These are phyloP conservation scores for Calocera cornea DNA, from an alignment of 768 basidiomycete species.

Conservation along the genomic window DNA sequence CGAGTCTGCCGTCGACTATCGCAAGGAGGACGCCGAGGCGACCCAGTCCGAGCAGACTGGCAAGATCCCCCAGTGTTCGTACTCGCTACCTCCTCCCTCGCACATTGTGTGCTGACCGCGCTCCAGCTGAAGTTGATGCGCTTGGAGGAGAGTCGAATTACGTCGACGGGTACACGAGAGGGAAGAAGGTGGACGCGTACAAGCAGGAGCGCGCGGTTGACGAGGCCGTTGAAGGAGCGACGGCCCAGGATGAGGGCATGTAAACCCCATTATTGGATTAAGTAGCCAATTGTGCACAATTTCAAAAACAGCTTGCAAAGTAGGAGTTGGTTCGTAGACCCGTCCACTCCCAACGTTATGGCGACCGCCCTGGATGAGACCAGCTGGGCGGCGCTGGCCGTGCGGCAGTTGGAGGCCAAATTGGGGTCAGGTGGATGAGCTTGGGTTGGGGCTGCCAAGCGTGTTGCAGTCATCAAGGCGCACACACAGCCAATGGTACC, in stretches of 20 bases:
- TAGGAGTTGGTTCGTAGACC: no score
- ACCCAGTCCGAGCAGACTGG: neutral
- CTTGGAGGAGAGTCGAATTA: neutral
- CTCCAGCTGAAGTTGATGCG: neutral
- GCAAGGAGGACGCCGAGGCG: neutral
- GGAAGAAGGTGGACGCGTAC: neutral
- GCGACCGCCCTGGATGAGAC: no score
- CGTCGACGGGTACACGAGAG: neutral
- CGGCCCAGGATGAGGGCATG: neutral
- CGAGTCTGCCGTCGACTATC: neutral
- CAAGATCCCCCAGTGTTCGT: neutral
- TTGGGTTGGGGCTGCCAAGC: no score
- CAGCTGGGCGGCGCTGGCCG: no score
- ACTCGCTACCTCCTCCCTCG: neutral
- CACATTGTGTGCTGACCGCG: neutral
- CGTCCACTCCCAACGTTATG: no score
- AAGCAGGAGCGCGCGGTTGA: neutral
- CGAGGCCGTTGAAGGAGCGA: neutral
- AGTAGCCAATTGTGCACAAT: no score
- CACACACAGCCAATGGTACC: no score
- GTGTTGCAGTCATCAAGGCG: no score
- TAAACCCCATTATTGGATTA: no score
- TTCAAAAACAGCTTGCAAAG: no score
- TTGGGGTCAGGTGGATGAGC: no score
- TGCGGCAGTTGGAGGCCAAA: no score